Percentiles rank a stretch among this genome's conserved stretches.
These are phyloP conservation scores for Aspergillus hiratsukae DNA, from an alignment of 2,329 filamentous ascomycete genomes.

Conservation along the genomic window DNA sequence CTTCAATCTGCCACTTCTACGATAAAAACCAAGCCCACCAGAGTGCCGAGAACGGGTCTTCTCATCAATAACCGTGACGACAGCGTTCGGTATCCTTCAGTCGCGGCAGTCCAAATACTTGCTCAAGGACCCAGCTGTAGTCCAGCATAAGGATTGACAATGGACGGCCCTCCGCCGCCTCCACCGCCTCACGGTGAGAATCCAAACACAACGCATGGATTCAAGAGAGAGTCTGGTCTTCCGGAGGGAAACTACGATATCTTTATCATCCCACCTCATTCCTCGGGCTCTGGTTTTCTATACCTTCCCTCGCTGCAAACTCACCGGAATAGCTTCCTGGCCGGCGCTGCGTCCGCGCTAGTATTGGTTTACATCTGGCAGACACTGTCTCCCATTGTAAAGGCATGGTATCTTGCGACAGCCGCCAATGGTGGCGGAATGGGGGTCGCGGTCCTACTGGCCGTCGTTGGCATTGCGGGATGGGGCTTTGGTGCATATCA, in stretches of 20 bases:
- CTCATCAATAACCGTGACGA: background rate
- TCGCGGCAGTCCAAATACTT: background rate
- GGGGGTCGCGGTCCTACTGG: constrained; percentile 66
- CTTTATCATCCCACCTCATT: constrained; percentile 91
- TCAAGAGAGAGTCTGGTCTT: constrained; percentile 51
- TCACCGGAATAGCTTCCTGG: constrained; percentile 84
- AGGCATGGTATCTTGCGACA: constrained; percentile 67
- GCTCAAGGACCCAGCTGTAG: background rate
- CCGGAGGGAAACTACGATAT: constrained; percentile 94
- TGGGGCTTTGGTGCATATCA: constrained; percentile 71
- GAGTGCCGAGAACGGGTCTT: background rate
- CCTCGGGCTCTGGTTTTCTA: constrained; percentile 80
- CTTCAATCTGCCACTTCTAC: background rate
- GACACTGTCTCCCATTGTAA: constrained; percentile 67
- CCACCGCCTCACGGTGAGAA: constrained; percentile 64
- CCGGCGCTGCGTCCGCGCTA: constrained; percentile 75
- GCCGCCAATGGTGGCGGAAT: constrained; percentile 68
- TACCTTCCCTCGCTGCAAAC: constrained; percentile 88
- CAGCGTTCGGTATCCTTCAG: background rate
- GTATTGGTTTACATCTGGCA: constrained; percentile 68
- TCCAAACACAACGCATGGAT: constrained; percentile 6
- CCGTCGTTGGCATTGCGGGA: constrained; percentile 69
- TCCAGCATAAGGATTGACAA: constrained; percentile 8
- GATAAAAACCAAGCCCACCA: background rate
- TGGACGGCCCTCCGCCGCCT: constrained; percentile 52